phyloP scores from a whole-genome alignment of 1,284 basidiomycete species.

The Rhodotorula sp. region DNA sequence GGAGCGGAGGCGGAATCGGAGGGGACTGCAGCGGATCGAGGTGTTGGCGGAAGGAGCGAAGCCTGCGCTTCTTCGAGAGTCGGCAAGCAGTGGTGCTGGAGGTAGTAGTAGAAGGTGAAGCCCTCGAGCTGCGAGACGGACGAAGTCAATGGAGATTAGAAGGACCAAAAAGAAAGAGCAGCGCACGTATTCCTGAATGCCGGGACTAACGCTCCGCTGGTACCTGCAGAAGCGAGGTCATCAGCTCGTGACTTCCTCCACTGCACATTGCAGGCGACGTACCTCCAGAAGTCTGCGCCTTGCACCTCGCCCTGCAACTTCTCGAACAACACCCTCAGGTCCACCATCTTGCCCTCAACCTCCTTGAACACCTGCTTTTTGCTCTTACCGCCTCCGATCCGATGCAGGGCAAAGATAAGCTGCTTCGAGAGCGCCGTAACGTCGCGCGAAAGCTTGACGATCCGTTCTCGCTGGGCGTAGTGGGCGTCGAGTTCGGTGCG shows the following conservation, averaged over 20 bases:
- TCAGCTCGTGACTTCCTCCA: neutral
- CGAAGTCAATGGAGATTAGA: neutral
- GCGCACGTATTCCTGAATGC: slow-evolving; percentile 50
- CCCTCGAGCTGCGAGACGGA: slow-evolving; percentile 73
- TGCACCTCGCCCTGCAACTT: slow-evolving; percentile 63
- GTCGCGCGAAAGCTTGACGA: slow-evolving; percentile 77
- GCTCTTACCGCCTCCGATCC: slow-evolving; percentile 55
- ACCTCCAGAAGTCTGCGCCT: slow-evolving; percentile 69
- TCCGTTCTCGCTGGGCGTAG: slow-evolving; percentile 59
- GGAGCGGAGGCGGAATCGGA: neutral
- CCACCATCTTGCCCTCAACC: slow-evolving; percentile 65
- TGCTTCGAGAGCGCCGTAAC: slow-evolving; percentile 92
- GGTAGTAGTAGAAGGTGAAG: slow-evolving; percentile 81
- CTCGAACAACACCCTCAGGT: slow-evolving; percentile 67
- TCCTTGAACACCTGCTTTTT: slow-evolving; percentile 54
- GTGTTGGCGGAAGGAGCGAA: slow-evolving; percentile 27
- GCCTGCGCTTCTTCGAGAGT: slow-evolving; percentile 28
- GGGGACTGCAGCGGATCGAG: neutral
- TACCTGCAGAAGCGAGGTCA: slow-evolving; percentile 24
- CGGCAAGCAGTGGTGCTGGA: slow-evolving; percentile 64
- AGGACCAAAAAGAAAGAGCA: neutral
- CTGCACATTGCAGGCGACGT: neutral
- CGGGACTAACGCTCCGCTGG: slow-evolving; percentile 42
- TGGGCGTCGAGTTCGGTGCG: slow-evolving; percentile 69
- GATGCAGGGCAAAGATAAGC: slow-evolving; percentile 88